These are phyloP conservation scores for Euphorbia lathyris DNA, from an alignment of 345 rosid species.

Conservation along the genomic window DNA sequence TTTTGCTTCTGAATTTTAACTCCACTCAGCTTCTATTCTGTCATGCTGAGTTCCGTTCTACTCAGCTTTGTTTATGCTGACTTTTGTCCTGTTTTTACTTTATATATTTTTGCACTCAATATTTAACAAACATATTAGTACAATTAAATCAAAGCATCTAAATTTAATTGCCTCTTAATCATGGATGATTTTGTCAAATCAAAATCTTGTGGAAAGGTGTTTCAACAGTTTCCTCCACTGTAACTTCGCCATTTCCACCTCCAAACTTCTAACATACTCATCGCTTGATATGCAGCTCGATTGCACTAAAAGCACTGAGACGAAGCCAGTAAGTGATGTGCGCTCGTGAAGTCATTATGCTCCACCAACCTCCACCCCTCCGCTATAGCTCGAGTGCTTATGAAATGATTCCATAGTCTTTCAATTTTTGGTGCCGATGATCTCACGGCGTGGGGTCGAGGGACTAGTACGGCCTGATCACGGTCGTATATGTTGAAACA, in stretches of 20 bases:
- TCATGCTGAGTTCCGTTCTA: no score
- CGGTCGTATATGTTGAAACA: conserved; percentile 35
- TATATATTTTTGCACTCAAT: no score
- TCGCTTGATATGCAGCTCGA: conserved; percentile 11
- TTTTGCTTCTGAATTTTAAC: no score
- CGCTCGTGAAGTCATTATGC: conserved; percentile 20
- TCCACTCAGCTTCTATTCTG: no score
- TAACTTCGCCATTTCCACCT: conserved; percentile 26
- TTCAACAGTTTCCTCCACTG: conserved; percentile 28
- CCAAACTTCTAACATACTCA: conserved; percentile 23
- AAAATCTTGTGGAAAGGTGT: no score
- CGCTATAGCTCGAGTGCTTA: conserved; percentile 26
- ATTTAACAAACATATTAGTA: no score
- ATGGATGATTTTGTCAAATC: no score
- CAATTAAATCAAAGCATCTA: no score
- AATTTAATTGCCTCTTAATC: no score
- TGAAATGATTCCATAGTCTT: conserved; percentile 17
- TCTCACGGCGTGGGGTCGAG: conserved; percentile 23
- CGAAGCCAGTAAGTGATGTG: conserved; percentile 24
- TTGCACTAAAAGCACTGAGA: conserved; percentile 21
- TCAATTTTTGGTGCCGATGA: conserved; percentile 22
- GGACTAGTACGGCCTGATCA: conserved; percentile 24
- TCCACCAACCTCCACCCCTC: conserved; percentile 24
- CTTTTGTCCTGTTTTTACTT: no score
- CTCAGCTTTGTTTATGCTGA: no score